Base-by-base conservation (phyloP, 208 protist genomes). In the Novymonas esmeraldas region DNA sequence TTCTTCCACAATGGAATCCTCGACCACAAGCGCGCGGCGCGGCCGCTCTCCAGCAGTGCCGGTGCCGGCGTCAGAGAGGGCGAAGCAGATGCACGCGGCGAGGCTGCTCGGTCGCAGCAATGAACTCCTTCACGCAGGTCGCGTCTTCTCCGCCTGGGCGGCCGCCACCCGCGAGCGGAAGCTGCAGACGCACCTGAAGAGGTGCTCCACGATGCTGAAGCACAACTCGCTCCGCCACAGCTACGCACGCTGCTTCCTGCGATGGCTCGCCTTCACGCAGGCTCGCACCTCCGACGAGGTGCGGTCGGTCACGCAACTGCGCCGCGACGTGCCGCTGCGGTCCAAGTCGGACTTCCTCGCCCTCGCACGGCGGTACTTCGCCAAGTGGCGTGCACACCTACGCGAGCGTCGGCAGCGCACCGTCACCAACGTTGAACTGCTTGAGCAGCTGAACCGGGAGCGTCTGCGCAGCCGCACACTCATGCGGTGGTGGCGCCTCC, bases 181-280 rank as follows among this genome's bases (percentile, higher is more conserved):
- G 28, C 72, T 79, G 20, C 48, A 73, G 22, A 72, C 45, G 0
- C 89, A 95, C 70, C 64, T 90, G 46, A 84, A 79, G 58, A 74
- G 85, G 24, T 95, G 89, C 60, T 74, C 89, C 10, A 82, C 61
- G 2, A 56, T 83, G 39, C 65, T 95, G 50, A 90, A 90, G 65
- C 79, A 84, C 65, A 70, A 67, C 44, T 70, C 52, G n/a, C 34
- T 78, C 9, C 81, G 82, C 22, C 70, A 69, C 10, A 63, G 62
- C 48, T 87, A 85, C 50, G 67, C 60, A 28, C 55, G 52, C 31
- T 80, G 81, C 41, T 90, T 92, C 50, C 20, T 91, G n/a, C 78
- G 76, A 28, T 95, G 89, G 89, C 74, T 92, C 31, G 70, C 76
- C 48, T 70, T 50, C 24, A 73, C 80, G 3, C 84, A 89, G 56